phyloP scores from a whole-genome alignment of 2,329 filamentous ascomycete genomes.

The Plectosphaerella plurivora region DNA sequence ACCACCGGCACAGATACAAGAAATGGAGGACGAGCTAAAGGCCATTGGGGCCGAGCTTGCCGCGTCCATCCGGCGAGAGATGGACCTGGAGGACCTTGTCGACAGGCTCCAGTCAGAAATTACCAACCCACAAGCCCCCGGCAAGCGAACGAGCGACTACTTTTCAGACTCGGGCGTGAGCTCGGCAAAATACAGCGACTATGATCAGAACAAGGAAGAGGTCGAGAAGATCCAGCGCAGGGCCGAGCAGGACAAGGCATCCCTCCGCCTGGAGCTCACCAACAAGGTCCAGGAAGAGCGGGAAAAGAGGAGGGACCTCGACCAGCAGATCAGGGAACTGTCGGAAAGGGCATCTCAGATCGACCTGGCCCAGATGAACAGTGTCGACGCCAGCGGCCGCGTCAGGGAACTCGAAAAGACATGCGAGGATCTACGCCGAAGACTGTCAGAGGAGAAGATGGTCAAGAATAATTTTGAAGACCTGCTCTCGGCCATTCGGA shows the following conservation, averaged over 20 bases:
- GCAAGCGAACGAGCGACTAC: conserved; percentile 88
- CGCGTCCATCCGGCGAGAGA: conserved; percentile 86
- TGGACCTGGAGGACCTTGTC: conserved; percentile 92
- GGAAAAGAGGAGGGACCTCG: conserved; percentile 66
- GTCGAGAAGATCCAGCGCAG: conserved; percentile 77
- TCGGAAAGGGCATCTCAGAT: conserved; percentile 71
- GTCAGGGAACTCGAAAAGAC: conserved; percentile 74
- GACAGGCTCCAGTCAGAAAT: conserved; percentile 81
- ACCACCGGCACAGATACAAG: conserved; percentile 60
- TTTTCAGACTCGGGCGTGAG: conserved; percentile 95
- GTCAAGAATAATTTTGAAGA: conserved; percentile 94
- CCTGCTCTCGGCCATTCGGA: conserved; percentile 75
- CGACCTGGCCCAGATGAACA: conserved; percentile 50
- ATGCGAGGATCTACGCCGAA: conserved; percentile 78
- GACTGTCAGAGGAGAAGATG: conserved; percentile 77
- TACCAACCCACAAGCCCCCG: conserved; percentile 50
- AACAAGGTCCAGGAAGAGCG: conserved; percentile 86
- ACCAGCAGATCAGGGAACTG: conserved; percentile 78
- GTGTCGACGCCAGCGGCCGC: conserved; percentile 52
- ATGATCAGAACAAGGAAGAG: conserved; percentile 61
- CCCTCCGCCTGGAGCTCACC: conserved; percentile 73
- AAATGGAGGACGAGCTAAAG: conserved; percentile 91
- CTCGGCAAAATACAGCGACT: conserved; percentile 71
- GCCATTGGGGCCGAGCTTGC: conserved; percentile 92
- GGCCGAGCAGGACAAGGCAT: conserved; percentile 87